phyloP scores from a whole-genome alignment of 2,329 filamentous ascomycete genomes.

The Lasiodiplodia gonubiensis region DNA sequence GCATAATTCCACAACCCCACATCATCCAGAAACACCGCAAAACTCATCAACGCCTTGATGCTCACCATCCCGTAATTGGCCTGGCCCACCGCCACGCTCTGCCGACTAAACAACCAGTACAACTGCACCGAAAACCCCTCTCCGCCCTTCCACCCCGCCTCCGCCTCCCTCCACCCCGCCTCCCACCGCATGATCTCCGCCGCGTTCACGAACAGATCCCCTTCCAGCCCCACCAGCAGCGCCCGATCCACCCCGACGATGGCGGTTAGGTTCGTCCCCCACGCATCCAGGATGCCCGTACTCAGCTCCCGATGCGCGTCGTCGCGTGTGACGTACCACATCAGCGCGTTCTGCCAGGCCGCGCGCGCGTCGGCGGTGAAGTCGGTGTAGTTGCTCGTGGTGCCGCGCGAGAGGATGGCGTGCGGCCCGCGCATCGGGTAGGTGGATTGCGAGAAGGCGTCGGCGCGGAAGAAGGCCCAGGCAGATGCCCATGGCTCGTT shows the following conservation, averaged over 20 bases:
- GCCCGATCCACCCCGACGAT: conserved; percentile 46
- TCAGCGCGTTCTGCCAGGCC: conserved; percentile 50
- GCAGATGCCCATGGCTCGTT: conserved; percentile 35
- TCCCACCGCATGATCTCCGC: conserved; percentile 55
- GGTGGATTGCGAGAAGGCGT: conserved; percentile 27
- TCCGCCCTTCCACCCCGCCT: conserved; percentile 44
- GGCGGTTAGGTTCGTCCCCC: conserved; percentile 43
- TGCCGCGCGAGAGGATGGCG: conserved; percentile 41
- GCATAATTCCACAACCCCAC: conserved; percentile 51
- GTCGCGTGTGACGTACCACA: conserved; percentile 52
- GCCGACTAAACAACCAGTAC: conserved; percentile 51
- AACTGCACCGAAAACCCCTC: conserved; percentile 48
- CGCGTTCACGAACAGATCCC: conserved; percentile 50
- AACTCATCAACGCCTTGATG: conserved; percentile 48
- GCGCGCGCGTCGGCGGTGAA: conserved; percentile 48
- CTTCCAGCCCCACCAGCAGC: conserved; percentile 48
- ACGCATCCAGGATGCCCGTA: conserved; percentile 47
- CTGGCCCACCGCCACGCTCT: conserved; percentile 48
- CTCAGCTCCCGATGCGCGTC: conserved; percentile 43
- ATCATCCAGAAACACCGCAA: conserved; percentile 51
- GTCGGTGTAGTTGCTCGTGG: conserved; percentile 44
- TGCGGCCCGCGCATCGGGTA: conserved; percentile 44
- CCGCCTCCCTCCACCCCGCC: conserved; percentile 47
- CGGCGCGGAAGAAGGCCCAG: conserved; percentile 23
- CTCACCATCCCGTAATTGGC: conserved; percentile 52